Conservation (phyloP, 495 filamentous ascomycete genomes). For the Penicillium steckii region DNA sequence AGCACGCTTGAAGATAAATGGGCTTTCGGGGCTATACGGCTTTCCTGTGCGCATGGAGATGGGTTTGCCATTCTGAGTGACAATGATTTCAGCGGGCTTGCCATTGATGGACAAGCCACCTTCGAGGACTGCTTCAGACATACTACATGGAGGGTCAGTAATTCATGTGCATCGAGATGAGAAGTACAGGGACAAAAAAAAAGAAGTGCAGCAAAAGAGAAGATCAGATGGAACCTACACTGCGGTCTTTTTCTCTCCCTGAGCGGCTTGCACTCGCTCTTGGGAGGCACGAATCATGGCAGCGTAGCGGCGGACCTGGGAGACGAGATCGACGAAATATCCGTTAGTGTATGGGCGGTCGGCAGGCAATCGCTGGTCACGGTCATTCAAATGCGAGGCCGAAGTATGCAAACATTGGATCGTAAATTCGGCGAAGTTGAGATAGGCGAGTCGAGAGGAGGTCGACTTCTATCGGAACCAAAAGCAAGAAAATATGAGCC, state of each 20-base stretch:
- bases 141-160: neutral
- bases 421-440: conserved; percentile 81
- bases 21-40: conserved; percentile 38
- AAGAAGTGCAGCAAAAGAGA: too few species aligned
- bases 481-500: conserved; percentile 41
- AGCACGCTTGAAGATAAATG: conserved; percentile 57
- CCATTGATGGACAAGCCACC: conserved; percentile 78
- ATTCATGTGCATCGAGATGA: conserved; percentile 33
- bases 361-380: conserved; percentile 73
- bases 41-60: conserved; percentile 71
- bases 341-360: conserved; percentile 87
- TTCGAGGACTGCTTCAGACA: conserved; percentile 62
- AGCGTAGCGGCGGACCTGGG: conserved; percentile 78
- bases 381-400: conserved; percentile 73
- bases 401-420: conserved; percentile 84
- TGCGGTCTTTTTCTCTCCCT: conserved; percentile 5
- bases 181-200: too few species aligned
- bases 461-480: conserved; percentile 65
- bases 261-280: conserved; percentile 29
- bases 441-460: conserved; percentile 64
- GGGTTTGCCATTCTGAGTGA: conserved; percentile 71
- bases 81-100: conserved; percentile 73
- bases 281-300: conserved; percentile 55
- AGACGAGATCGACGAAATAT: conserved; percentile 92
- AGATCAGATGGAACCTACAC: neutral